Evolutionary conservation across 441 rosid genomes (phyloP), one percentile per base, ranked within the genome.

Genomic region (Gossypium gossypioides): DNA sequence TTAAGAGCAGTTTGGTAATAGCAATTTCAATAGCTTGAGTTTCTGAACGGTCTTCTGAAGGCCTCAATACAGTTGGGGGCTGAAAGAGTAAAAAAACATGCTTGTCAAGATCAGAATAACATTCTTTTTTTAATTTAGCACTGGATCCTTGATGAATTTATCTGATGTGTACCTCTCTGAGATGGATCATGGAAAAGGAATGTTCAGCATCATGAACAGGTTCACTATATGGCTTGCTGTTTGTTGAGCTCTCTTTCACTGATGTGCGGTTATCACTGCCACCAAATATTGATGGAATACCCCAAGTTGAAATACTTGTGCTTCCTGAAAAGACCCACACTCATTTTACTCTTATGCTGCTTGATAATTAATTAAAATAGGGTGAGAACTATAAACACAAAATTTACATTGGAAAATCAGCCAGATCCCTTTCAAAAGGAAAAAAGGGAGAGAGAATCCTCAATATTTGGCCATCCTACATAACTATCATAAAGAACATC

Each of bases 21-120:
- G 81, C 79, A 79, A 92, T 91, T 82, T 94, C 97, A 75, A 89
- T 67, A 71, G 85, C 34, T 76, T 92, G 97, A 62, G 86, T 91
- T 75, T 91, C 97, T 25, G 97, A 83, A 71, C 83, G 87, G 80
- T 56, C 79, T 78, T 92, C 98, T 29, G 89, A 77, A 24, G 99
- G 88, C 83, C 84, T 86, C 87, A 95, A 81, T 63, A 89, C 48
- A 42, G 87, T 75, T 72, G 98, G 99, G 40, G 98, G 97, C 99
- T 92, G 80, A 69, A 72, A 74, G 55, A 70, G 71, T 79, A 60
- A 77, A 40, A 40, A 66, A 72, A 57, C 22, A 62, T 25, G 29
- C 42, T 16, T 6, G 24, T 77, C 5, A 78, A 75, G 46, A 66
- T 64, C 54, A 9, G 18, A 15, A 22, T 52, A 62, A n/a, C 18